Evolutionary conservation across 805 yeast genomes (phyloP).

Genomic region (Sungouiozyma intestinalis): DNA sequence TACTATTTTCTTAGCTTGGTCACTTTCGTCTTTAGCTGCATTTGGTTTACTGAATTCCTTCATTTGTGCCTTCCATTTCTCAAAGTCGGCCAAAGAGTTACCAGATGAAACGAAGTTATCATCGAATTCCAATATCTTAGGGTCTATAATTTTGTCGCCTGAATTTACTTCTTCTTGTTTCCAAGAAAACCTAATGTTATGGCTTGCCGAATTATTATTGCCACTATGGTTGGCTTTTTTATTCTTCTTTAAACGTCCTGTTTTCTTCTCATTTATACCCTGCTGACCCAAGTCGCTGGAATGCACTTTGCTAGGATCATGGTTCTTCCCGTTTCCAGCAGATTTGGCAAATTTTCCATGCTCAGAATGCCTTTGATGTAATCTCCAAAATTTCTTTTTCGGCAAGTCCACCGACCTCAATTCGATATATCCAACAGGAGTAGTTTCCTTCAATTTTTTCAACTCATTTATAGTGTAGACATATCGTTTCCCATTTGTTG

Average conservation of each 20-base stretch:
- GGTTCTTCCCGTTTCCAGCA: conserved; percentile 4
- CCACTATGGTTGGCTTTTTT: conserved; percentile 7
- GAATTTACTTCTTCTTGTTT: conserved; percentile 4
- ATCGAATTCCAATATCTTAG: conserved; percentile 24
- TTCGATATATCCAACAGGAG: conserved; percentile 26
- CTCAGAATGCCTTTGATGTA: conserved; percentile 23
- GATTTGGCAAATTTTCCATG: conserved; percentile 5
- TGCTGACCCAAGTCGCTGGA: neutral
- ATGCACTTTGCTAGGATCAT: conserved; percentile 4
- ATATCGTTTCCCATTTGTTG: conserved; percentile 8
- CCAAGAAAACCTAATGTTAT: neutral
- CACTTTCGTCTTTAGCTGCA: conserved; percentile 13
- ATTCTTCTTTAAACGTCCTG: conserved; percentile 7
- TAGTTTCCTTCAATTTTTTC: conserved; percentile 9
- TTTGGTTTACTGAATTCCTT: conserved; percentile 29
- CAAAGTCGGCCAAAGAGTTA: conserved; percentile 33
- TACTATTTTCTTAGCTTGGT: neutral
- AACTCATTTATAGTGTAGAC: conserved; percentile 25
- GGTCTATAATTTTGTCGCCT: conserved; percentile 6
- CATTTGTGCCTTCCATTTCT: conserved; percentile 32
- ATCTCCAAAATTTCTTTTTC: conserved; percentile 40
- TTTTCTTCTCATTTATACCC: neutral
- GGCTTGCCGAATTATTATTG: conserved; percentile 1
- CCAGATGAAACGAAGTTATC: conserved; percentile 26
- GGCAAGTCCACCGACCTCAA: conserved; percentile 33